Evolutionary conservation across 2,329 filamentous ascomycete genomes (phyloP), one percentile per base, ranked within the genome.

Genomic region (Xylariaceae sp.): DNA sequence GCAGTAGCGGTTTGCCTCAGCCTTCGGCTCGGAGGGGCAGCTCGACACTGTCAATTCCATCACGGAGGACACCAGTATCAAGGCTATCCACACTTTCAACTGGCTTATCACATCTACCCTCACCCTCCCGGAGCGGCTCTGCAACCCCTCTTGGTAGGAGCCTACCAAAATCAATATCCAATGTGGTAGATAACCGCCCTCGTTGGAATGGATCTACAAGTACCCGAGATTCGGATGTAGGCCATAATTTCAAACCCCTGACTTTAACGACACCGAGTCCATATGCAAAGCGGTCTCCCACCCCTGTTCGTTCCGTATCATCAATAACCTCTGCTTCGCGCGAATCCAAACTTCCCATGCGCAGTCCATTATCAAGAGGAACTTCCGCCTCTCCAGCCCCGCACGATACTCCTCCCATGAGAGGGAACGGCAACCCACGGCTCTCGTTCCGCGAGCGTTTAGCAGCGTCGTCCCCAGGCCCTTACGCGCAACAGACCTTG

Each of bases 121-220:
- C 67, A 8, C 65, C 68, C 4, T 57, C 58, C 38, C 60, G 68
- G 45, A 65, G 72, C 48, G 65, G 67, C 19, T 74, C 79, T 7
- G 70, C 73, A 10, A 80, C 79, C 0, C 75, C 77, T 5, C 75
- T 67, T 52, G 56, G 62, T 47, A 56, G 69, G 65, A 53, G 66
- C 57, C 38, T 69, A 39, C 63, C 74, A 44, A 70, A 75, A 40
- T 69, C 76, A 45, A 60, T 69, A 32, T 68, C 73, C 2, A 71
- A 71, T 10, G 54, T 73, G 25, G 62, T 63, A 17, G 68, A 76
- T 46, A 72, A 77, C 45, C 80, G 85, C 40, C 88, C 88, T 3
- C 77, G 82, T 47, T 93, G 88, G 88, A 92, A 83, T 59, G 61
- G 59, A 10, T 86, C 82, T 22, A 79, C 82, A 5, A 88, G 85